Evolutionary conservation across 75 land plant genomes (phyloP).

Genomic region (Cryptomeria japonica): DNA sequence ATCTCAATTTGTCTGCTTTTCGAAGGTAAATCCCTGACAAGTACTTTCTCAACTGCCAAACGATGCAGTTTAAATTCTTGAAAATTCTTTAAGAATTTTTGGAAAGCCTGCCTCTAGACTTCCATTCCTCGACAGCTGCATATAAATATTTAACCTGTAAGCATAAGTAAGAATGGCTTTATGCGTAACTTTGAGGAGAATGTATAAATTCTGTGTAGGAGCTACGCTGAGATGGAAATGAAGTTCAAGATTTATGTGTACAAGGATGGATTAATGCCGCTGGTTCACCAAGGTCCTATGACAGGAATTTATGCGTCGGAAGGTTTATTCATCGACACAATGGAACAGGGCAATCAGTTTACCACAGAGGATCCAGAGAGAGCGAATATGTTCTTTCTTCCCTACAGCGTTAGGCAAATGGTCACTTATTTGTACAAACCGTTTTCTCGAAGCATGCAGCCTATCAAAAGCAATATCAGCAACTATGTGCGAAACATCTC

Average conservation of each 20-base stretch:
- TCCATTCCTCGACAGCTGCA: neutral
- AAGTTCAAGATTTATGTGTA: slow-evolving; percentile 39
- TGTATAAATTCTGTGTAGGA: slow-evolving; percentile 18
- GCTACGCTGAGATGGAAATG: slow-evolving; percentile 50
- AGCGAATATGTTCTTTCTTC: slow-evolving; percentile 44
- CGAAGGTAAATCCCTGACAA: neutral
- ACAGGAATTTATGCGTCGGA: slow-evolving; percentile 56
- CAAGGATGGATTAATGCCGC: slow-evolving; percentile 40
- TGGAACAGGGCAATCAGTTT: slow-evolving; percentile 31
- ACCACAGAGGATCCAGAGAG: slow-evolving; percentile 35
- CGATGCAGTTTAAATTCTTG: neutral
- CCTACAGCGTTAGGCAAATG: slow-evolving; percentile 62
- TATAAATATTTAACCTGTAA: neutral
- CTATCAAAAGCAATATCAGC: slow-evolving; percentile 32
- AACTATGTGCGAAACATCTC: slow-evolving; percentile 29
- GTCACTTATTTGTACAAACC: slow-evolving; percentile 39
- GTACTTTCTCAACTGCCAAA: neutral
- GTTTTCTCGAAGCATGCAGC: slow-evolving; percentile 19
- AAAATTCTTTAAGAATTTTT: neutral
- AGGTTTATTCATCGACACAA: slow-evolving; percentile 49
- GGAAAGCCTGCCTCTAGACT: neutral
- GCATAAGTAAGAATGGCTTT: neutral
- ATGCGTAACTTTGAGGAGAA: neutral
- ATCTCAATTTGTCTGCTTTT: neutral
- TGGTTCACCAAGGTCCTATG: slow-evolving; percentile 50